Percentiles rank a stretch among this genome's conserved stretches.
Conservation (phyloP, 1,284 basidiomycete species). For the Ustilago xerochloae region DNA sequence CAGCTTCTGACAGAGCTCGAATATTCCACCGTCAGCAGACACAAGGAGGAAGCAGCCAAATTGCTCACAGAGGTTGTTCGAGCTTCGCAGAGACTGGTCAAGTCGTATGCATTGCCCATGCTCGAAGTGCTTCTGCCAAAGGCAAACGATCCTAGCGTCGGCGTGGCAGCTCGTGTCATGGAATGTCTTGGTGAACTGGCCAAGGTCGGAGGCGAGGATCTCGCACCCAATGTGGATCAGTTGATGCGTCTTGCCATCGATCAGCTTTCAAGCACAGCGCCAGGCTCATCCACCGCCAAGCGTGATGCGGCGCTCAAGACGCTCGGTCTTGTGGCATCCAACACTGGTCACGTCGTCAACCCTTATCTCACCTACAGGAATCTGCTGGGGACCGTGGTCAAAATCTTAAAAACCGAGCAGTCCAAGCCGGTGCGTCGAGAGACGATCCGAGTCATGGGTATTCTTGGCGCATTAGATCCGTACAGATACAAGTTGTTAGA, state of each 20-base stretch:
- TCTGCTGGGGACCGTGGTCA: slow-evolving; percentile 85
- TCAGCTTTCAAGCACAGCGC: slow-evolving; percentile 78
- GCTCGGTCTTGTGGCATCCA: slow-evolving; percentile 93
- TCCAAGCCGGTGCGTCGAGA: slow-evolving; percentile 79
- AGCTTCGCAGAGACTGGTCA: slow-evolving; percentile 92
- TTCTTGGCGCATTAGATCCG: slow-evolving; percentile 96
- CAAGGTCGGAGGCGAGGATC: slow-evolving; percentile 92
- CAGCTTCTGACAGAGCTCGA: slow-evolving; percentile 97
- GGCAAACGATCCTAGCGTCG: slow-evolving; percentile 84
- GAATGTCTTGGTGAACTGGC: slow-evolving; percentile 95
- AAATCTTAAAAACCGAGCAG: slow-evolving; percentile 86
- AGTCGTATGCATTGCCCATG: slow-evolving; percentile 96
- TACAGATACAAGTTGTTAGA: slow-evolving; percentile 88
- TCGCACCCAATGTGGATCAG: slow-evolving; percentile 82
- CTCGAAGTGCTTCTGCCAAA: slow-evolving; percentile 89
- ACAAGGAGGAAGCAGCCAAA: slow-evolving; percentile 73
- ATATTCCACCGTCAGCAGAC: slow-evolving; percentile 88
- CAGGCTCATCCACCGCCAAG: slow-evolving; percentile 55
- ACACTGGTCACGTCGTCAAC: slow-evolving; percentile 92
- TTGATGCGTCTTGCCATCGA: slow-evolving; percentile 91
- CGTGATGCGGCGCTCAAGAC: slow-evolving; percentile 94
- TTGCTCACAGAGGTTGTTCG: slow-evolving; percentile 65
- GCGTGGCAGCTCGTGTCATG: slow-evolving; percentile 90
- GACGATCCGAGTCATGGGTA: slow-evolving; percentile 90
- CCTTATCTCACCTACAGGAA: slow-evolving; percentile 92